Conservation (phyloP, 108 stramenopile species). For the Cyclotella cryptica region DNA sequence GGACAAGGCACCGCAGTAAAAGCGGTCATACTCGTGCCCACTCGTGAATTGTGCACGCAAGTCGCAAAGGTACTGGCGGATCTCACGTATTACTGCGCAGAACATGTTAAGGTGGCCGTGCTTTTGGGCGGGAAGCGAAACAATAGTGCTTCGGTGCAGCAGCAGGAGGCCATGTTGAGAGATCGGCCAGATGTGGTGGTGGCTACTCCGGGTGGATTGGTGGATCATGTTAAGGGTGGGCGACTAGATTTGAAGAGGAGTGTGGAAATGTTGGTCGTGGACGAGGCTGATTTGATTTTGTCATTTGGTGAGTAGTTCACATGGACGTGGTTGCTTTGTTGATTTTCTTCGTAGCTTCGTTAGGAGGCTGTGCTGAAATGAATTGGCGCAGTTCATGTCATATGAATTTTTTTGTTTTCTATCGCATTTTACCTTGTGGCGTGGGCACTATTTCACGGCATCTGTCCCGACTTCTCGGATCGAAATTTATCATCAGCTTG, state of each 20-base stretch:
- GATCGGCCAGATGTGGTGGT: constrained; percentile 82
- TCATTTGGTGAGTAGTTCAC: constrained; percentile 72
- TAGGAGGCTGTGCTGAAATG: no score
- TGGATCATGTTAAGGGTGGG: constrained; percentile 74
- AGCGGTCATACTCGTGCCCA: constrained; percentile 96
- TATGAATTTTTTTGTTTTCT: not conserved
- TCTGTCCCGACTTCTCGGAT: no score
- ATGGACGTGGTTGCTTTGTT: no score
- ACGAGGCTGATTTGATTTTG: constrained; percentile 98
- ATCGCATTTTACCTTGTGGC: not conserved
- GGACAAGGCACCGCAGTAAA: constrained; percentile 48
- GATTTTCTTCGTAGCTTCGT: no score
- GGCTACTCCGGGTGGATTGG: constrained; percentile 78
- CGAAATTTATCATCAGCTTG: no score
- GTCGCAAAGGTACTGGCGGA: constrained; percentile 69
- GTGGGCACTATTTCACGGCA: no score
- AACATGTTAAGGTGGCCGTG: constrained; percentile 76
- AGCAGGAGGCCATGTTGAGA: constrained; percentile 81
- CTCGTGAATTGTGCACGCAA: constrained; percentile 96
- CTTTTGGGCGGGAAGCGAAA: constrained; percentile 61
- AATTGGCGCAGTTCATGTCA: not conserved
- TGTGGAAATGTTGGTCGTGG: constrained; percentile 93
- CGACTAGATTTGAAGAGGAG: constrained; percentile 60
- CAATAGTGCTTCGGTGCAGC: constrained; percentile 47
- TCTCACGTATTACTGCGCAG: constrained; percentile 94